Percentiles rank a stretch among this genome's conserved stretches.
Conservation (phyloP, 257 asterid species). For the Hygrophila difformis region DNA sequence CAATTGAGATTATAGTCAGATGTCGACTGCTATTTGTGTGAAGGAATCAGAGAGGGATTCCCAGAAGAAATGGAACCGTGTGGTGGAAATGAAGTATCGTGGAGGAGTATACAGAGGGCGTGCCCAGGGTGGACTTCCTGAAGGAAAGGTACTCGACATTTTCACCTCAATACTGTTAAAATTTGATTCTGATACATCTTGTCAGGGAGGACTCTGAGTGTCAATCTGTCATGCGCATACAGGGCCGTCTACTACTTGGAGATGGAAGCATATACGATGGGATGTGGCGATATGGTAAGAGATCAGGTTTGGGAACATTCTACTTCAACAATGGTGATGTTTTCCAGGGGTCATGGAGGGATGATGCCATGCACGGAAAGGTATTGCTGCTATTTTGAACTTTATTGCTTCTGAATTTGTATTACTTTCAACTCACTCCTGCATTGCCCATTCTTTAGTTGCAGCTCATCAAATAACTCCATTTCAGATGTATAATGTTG, state of each 20-base stretch:
- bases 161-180: constrained; percentile 14
- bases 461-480: too few species aligned
- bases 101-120: constrained; percentile 89
- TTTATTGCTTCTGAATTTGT: too few species aligned
- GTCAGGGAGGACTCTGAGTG: constrained; percentile 5
- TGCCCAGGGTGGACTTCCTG: constrained; percentile 96
- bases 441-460: too few species aligned
- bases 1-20: constrained; percentile 9
- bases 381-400: constrained; percentile 20
- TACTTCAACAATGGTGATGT: constrained; percentile 86
- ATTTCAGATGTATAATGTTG: too few species aligned
- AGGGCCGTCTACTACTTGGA: constrained; percentile 79
- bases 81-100: constrained; percentile 73
- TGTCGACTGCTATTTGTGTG: constrained; percentile 18
- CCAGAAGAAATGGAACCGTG: constrained; percentile 78
- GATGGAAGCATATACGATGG: constrained; percentile 94
- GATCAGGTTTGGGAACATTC: constrained; percentile 82
- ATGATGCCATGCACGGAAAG: constrained; percentile 97
- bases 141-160: constrained; percentile 72
- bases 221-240: too few species aligned
- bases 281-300: constrained; percentile 92
- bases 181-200: constrained; percentile 11
- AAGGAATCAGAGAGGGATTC: constrained; percentile 92
- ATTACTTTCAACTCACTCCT: too few species aligned
- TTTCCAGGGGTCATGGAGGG: constrained; percentile 96